Base-by-base conservation (phyloP, 805 yeast species). In the Ogataea minuta region DNA sequence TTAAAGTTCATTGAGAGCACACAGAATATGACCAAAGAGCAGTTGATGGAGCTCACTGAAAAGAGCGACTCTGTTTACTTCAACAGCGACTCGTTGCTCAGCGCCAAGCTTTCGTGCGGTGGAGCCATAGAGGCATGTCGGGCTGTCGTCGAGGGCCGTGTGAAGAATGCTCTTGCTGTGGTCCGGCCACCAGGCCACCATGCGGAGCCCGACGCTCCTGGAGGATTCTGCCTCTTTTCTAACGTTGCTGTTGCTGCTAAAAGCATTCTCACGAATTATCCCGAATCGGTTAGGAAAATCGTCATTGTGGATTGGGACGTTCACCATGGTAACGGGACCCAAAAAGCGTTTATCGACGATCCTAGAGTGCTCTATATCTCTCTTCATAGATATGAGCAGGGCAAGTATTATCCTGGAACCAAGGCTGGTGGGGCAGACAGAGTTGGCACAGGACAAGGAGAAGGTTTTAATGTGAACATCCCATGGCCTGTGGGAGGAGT, bases 141-240 rank as follows among this genome's bases (percentile, higher is more conserved):
- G 49, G 95, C 98, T 0, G 98, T 93, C 14, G 84, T 93, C 8
- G 97, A 90, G 59, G 95, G 96, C 3, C 68, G 74, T 40, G 98
- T 91, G 21, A 88, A 88, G 57, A 93, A 93, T 59, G 81, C 97
- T 0, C 58, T 93, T 34, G 99, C 99, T 0, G 86, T 93, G 6
- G 96, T 93, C 11, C 77, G 99, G 49, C 99, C 99, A 2, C 99
- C 99, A 0, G 99, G 99, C 6, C 99, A 93, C 66, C 99, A 93
- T 59, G 98, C 99, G 1, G 99, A 95, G 57, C 99, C 99, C 2
- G 93, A 87, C 50, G 70, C 89, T 11, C 95, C 99, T 0, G 98
- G 96, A 33, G 99, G 99, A 10, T 93, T 93, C 60, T 93, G 99
- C 66, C 68, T 93, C 31, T 93, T 93, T 59, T 84, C 95, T 45